These are phyloP conservation scores for Sclerotinia borealis DNA, from an alignment of 2,329 filamentous ascomycete genomes.

Conservation along the genomic window DNA sequence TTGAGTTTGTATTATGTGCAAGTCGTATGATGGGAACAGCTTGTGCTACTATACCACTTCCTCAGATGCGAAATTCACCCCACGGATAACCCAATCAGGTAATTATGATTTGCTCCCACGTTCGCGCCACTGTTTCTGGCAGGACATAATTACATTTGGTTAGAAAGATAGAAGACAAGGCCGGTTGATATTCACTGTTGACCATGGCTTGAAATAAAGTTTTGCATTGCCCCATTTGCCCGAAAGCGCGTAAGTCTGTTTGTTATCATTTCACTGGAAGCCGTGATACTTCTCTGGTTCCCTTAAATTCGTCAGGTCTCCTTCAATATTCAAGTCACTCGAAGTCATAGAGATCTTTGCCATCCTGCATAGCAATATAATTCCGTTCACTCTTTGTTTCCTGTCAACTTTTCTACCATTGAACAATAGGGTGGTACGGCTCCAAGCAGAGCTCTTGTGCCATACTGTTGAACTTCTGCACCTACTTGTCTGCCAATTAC, in stretches of 20 bases:
- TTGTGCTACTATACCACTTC: not conserved
- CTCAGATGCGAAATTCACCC: not conserved
- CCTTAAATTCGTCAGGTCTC: not conserved
- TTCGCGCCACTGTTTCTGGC: not conserved
- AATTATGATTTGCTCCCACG: not conserved
- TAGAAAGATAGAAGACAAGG: not conserved
- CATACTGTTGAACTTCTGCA: not conserved
- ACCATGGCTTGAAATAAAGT: not conserved
- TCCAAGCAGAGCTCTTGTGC: not conserved
- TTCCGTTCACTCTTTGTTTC: not conserved
- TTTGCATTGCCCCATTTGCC: not conserved
- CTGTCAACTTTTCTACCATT: not conserved
- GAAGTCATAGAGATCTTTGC: not conserved
- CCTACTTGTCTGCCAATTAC: not conserved
- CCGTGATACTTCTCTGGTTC: not conserved
- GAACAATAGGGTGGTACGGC: not conserved
- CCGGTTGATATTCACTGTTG: not conserved
- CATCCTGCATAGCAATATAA: not conserved
- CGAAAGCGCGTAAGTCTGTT: not conserved
- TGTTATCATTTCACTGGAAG: not conserved
- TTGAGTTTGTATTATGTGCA: not conserved
- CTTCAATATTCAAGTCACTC: not conserved
- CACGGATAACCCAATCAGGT: not conserved
- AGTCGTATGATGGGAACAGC: not conserved
- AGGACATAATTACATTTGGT: not conserved